Evolutionary conservation across 2,329 filamentous ascomycete genomes (phyloP).

Genomic region (Neonectria magnoliae): DNA sequence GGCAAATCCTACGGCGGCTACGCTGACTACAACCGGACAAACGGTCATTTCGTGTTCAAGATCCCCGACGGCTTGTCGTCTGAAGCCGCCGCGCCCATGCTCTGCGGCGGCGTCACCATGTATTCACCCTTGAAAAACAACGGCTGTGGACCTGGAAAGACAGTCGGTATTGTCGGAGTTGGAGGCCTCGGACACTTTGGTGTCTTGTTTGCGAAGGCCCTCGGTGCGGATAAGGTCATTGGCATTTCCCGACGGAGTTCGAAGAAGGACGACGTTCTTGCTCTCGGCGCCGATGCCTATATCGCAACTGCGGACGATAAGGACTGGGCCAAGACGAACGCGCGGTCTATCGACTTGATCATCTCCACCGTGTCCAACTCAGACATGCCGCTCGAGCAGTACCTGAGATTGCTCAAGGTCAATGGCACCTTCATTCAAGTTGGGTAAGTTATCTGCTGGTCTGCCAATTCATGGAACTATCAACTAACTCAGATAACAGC

Average conservation of each 20-base stretch:
- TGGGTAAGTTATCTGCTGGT: slow-evolving; percentile 46
- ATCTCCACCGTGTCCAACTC: slow-evolving; percentile 66
- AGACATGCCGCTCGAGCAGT: slow-evolving; percentile 32
- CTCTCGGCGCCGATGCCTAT: slow-evolving; percentile 66
- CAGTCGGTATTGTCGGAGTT: slow-evolving; percentile 76
- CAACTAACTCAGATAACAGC: slow-evolving; percentile 8
- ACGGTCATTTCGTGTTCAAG: slow-evolving; percentile 59
- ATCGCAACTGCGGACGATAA: slow-evolving; percentile 63
- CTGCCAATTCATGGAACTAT: not conserved
- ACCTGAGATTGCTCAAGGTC: slow-evolving; percentile 51
- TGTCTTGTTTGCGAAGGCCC: slow-evolving; percentile 71
- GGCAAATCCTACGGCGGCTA: slow-evolving; percentile 72
- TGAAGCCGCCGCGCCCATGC: slow-evolving; percentile 76
- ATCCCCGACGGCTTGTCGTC: slow-evolving; percentile 76
- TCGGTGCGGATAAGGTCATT: slow-evolving; percentile 65
- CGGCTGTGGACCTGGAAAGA: slow-evolving; percentile 77
- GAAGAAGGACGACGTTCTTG: slow-evolving; percentile 64
- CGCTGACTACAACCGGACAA: slow-evolving; percentile 46
- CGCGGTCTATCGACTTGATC: slow-evolving; percentile 74
- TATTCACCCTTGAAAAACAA: slow-evolving; percentile 80
- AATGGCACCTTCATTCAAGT: slow-evolving; percentile 70
- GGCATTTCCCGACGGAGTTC: slow-evolving; percentile 65
- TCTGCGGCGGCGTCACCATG: slow-evolving; percentile 83
- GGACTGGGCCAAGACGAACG: slow-evolving; percentile 62
- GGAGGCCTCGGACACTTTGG: slow-evolving; percentile 77